phyloP scores from a whole-genome alignment of 768 basidiomycete genomes.

The Asterophora parasitica region DNA sequence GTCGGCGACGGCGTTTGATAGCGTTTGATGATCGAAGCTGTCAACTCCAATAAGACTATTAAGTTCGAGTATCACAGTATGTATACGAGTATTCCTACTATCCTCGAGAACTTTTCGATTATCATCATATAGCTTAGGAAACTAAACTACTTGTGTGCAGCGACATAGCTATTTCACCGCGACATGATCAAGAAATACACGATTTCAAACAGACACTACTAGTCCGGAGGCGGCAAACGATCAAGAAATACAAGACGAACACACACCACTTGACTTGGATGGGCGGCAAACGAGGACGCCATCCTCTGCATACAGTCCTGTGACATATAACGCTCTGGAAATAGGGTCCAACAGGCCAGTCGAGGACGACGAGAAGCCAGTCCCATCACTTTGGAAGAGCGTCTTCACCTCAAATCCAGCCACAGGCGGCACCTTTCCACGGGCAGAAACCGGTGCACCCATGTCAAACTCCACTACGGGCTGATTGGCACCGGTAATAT shows the following conservation, averaged over 20 bases:
- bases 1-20: no score
- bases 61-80: no score
- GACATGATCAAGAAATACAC: no score
- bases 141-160: no score
- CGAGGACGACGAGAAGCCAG: constrained; percentile 48
- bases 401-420: constrained; percentile 45
- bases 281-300: constrained; percentile 48
- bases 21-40: no score
- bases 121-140: no score
- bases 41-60: no score
- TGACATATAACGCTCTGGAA: constrained; percentile 46
- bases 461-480: constrained; percentile 29
- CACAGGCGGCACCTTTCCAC: constrained; percentile 32
- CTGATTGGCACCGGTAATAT: constrained; percentile 17
- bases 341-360: constrained; percentile 48
- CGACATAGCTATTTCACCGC: no score
- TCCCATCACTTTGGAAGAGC: constrained; percentile 73
- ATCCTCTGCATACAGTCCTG: constrained; percentile 52
- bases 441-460: constrained; percentile 45
- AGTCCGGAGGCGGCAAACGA: no score
- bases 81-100: no score
- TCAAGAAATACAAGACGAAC: neutral
- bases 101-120: no score
- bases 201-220: no score
- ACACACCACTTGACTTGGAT: constrained; percentile 11